Conservation (phyloP, 345 rosid species). For the Sisymbrium altissimum region DNA sequence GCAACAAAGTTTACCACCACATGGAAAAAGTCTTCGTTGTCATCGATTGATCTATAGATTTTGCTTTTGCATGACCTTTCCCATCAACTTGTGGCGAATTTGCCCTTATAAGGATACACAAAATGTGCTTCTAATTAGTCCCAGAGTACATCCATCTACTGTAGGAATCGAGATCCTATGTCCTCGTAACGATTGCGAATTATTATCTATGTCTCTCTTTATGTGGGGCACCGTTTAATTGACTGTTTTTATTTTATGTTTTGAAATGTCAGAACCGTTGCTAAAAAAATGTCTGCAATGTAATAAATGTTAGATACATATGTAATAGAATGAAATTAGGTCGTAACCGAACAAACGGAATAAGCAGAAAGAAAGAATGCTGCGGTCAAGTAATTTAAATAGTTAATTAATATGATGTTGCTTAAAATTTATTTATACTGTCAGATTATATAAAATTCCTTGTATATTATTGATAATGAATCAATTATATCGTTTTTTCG, state of each 20-base stretch:
- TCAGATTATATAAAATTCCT: too few species aligned
- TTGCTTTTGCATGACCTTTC: constrained; percentile 32
- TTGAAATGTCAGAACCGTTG: constrained; percentile 5
- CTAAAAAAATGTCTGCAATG: neutral
- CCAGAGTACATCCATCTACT: constrained; percentile 23
- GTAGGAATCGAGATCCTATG: constrained; percentile 32
- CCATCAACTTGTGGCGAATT: constrained; percentile 57
- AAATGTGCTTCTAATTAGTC: constrained; percentile 37
- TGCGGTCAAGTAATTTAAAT: neutral
- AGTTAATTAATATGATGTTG: neutral
- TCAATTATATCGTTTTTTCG: too few species aligned
- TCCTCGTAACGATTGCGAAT: constrained; percentile 32
- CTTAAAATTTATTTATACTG: too few species aligned
- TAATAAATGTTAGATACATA: neutral
- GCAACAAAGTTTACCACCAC: constrained; percentile 31
- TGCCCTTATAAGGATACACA: constrained; percentile 37
- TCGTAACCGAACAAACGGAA: neutral
- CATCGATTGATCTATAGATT: constrained; percentile 33
- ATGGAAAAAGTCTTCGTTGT: constrained; percentile 32
- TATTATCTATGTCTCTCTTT: constrained; percentile 22
- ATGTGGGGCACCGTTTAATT: constrained; percentile 10
- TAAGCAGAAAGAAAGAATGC: neutral
- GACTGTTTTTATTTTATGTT: neutral
- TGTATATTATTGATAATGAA: neutral
- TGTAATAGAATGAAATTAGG: neutral